phyloP scores from a whole-genome alignment of 352 stramenopile genomes.

The Blastocystis sp. region DNA sequence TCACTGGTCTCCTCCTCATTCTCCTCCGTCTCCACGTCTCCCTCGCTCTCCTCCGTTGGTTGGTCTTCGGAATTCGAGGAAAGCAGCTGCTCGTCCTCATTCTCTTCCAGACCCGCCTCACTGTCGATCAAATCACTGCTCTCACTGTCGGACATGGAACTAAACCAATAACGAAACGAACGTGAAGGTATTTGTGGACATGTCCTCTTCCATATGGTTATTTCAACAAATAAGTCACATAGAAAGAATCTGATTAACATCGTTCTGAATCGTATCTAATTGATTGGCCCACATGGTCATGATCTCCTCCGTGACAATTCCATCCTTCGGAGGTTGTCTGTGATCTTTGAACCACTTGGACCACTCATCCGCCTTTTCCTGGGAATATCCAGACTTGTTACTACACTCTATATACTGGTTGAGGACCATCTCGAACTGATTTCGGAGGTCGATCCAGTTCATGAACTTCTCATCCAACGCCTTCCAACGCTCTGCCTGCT shows the following conservation, averaged over 20 bases:
- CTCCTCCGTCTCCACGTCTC: conserved; percentile 60
- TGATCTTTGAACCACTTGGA: not conserved
- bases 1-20: conserved; percentile 66
- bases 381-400: not conserved
- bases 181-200: not conserved
- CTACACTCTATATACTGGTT: not conserved
- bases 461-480: not conserved
- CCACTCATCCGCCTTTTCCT: not conserved
- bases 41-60: not conserved
- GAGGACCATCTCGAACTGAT: not conserved
- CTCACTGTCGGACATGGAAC: conserved; percentile 49
- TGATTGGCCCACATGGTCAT: not conserved
- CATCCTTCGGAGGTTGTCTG: not conserved
- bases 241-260: too few species aligned
- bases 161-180: not conserved
- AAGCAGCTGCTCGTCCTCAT: not conserved
- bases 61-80: not conserved
- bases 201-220: not conserved
- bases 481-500: not conserved
- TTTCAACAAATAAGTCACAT: too few species aligned
- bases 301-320: not conserved
- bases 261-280: too few species aligned
- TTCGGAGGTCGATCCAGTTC: not conserved
- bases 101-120: conserved; percentile 29
- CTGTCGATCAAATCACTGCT: conserved; percentile 55